These are phyloP conservation scores for Coemansia sp. DNA, from an alignment of 192 early-diverging fungal species.

Conservation along the genomic window DNA sequence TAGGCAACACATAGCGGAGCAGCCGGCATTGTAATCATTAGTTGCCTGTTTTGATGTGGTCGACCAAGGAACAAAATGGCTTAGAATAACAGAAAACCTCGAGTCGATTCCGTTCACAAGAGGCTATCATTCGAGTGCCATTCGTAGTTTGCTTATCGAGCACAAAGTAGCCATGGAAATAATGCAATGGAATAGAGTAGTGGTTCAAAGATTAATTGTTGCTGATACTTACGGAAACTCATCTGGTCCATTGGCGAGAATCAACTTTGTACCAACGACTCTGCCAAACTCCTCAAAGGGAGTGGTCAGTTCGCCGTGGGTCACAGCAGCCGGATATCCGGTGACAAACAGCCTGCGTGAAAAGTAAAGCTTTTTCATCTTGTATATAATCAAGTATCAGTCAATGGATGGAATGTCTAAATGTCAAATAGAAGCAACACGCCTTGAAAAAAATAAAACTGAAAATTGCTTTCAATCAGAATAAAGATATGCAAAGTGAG, in stretches of 20 bases:
- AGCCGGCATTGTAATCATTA: too few species aligned
- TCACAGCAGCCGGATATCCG: slow-evolving; percentile 25
- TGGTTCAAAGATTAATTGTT: background rate
- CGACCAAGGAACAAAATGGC: too few species aligned
- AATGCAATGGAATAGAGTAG: background rate
- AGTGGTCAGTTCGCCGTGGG: slow-evolving; percentile 27
- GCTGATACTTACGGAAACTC: slow-evolving; percentile 39
- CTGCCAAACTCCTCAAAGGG: slow-evolving; percentile 48
- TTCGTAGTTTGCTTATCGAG: background rate
- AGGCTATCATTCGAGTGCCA: background rate
- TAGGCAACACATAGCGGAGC: too few species aligned
- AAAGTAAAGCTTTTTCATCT: slow-evolving; percentile 19
- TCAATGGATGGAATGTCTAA: too few species aligned
- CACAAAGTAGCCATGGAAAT: background rate
- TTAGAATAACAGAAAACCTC: too few species aligned
- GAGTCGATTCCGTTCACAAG: too few species aligned
- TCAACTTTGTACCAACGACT: slow-evolving; percentile 29
- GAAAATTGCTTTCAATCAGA: too few species aligned
- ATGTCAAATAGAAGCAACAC: too few species aligned
- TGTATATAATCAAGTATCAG: too few species aligned
- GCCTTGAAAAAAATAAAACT: too few species aligned
- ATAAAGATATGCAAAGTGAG: too few species aligned
- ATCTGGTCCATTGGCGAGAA: slow-evolving; percentile 12
- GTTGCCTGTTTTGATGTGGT: background rate
- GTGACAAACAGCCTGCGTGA: slow-evolving; percentile 33